Conservation (phyloP, 176 grass and related monocot species). For the Poa annua region DNA sequence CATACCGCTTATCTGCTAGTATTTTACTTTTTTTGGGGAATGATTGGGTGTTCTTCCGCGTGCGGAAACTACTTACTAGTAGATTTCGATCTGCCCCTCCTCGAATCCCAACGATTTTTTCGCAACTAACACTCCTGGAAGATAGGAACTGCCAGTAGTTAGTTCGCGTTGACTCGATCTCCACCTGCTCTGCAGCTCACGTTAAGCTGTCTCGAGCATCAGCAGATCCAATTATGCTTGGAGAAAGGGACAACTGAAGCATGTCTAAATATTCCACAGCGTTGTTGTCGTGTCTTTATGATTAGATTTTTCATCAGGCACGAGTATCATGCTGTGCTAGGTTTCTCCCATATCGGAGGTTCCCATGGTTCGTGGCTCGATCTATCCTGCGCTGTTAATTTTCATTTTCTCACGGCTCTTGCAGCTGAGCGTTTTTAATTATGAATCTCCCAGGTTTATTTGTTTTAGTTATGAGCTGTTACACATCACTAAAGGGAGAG, state of each 20-base stretch:
- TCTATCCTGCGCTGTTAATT: neutral
- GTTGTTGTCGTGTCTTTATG: slow-evolving; percentile 12
- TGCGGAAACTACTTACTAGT: neutral
- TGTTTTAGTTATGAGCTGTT: neutral
- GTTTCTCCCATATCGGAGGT: slow-evolving; percentile 10
- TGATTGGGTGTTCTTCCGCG: neutral
- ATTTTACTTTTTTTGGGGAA: neutral
- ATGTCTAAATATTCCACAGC: neutral
- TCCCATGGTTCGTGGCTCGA: neutral
- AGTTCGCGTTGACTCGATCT: slow-evolving; percentile 13
- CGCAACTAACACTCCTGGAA: neutral
- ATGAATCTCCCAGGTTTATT: neutral
- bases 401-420: neutral
- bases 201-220: neutral
- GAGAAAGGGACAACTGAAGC: slow-evolving; percentile 3
- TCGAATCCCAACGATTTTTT: neutral
- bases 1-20: neutral
- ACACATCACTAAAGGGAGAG: neutral
- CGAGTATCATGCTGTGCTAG: neutral
- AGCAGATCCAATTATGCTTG: slow-evolving; percentile 30
- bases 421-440: neutral
- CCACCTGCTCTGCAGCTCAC: neutral
- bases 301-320: neutral
- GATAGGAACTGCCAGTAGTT: slow-evolving; percentile 23
- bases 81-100: neutral